These are phyloP conservation scores for Apiotrichum porosum DNA, from an alignment of 1,284 basidiomycete species.

Conservation along the genomic window DNA sequence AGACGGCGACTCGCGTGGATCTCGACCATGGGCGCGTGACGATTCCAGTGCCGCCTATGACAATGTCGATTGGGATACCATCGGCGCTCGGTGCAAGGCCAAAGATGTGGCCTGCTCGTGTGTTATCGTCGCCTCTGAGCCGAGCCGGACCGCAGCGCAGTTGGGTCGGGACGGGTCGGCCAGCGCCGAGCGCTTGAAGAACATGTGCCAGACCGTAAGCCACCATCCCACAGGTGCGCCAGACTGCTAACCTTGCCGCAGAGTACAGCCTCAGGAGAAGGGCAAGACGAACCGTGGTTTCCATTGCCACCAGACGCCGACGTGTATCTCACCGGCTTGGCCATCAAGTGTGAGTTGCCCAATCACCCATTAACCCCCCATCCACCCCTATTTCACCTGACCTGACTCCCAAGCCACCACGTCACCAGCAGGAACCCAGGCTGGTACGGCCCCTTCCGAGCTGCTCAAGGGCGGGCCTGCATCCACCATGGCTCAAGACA, in stretches of 20 bases:
- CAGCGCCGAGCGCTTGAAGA: constrained; percentile 16
- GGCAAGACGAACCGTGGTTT: constrained; percentile 13
- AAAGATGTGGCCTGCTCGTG: constrained; percentile 18
- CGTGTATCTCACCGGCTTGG: constrained; percentile 11
- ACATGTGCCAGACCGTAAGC: constrained; percentile 19
- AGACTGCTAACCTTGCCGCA: neutral
- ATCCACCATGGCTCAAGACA: neutral
- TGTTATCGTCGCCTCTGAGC: constrained; percentile 13
- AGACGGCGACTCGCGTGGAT: constrained; percentile 11
- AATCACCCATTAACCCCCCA: neutral
- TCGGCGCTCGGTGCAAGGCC: constrained; percentile 16
- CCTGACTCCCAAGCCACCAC: neutral
- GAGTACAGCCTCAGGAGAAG: constrained; percentile 3
- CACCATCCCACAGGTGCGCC: no score
- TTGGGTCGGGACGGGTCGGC: constrained; percentile 12
- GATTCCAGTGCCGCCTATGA: constrained; percentile 15
- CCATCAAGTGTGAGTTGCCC: constrained; percentile 5
- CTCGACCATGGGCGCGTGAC: constrained; percentile 11
- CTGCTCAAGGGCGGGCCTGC: constrained; percentile 1
- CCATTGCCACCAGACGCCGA: constrained; percentile 9
- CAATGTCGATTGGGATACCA: constrained; percentile 17
- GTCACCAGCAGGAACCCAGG: constrained; percentile 1
- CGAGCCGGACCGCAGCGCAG: neutral
- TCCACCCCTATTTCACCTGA: neutral
- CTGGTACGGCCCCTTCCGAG: neutral